These are phyloP conservation scores for Kokia cookei DNA, from an alignment of 441 rosid genomes.

Conservation along the genomic window DNA sequence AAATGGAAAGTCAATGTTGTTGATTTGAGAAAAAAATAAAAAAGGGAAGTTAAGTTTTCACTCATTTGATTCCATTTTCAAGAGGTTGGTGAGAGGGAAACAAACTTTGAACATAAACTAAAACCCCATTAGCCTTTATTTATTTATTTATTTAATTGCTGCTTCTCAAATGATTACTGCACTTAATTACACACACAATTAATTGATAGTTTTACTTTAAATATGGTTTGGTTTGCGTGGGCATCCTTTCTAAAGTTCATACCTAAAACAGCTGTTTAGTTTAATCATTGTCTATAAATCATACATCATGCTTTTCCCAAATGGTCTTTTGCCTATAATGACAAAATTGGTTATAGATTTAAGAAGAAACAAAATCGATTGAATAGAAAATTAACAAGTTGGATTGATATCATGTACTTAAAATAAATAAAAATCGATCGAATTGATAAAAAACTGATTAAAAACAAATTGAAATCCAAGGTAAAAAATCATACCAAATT, in stretches of 20 bases:
- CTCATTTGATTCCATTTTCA: neutral
- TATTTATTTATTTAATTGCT: neutral
- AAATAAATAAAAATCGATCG: too few species aligned
- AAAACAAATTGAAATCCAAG: too few species aligned
- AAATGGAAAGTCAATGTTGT: too few species aligned
- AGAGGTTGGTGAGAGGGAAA: conserved; percentile 4
- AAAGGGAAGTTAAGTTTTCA: neutral
- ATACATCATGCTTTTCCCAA: neutral
- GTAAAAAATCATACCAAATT: neutral
- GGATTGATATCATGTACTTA: too few species aligned
- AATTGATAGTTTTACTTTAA: neutral
- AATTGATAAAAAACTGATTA: too few species aligned
- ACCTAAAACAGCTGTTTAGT: neutral
- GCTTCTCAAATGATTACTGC: neutral
- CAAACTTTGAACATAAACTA: neutral
- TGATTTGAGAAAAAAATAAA: neutral
- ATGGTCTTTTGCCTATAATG: too few species aligned
- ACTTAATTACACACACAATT: neutral
- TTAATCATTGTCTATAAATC: neutral
- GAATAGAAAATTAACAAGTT: too few species aligned
- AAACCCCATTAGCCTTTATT: conserved; percentile 7
- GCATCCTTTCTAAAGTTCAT: neutral
- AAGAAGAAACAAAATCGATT: too few species aligned
- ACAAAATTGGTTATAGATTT: too few species aligned
- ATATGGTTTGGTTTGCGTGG: neutral